These are phyloP conservation scores for Ramaria sp. DNA, from an alignment of 768 basidiomycete genomes.

Conservation along the genomic window DNA sequence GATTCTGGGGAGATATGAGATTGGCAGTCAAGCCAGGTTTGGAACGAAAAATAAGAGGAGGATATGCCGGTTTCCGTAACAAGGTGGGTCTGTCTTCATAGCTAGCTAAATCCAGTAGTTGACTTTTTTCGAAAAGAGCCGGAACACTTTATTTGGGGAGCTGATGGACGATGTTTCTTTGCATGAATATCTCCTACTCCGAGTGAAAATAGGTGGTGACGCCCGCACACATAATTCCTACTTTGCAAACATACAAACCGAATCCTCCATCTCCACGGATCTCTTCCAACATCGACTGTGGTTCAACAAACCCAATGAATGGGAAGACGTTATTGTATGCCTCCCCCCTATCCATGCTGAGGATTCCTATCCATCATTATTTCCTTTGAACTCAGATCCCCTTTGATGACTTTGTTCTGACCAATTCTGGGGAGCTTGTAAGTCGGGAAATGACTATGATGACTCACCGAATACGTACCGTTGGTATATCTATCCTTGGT, in stretches of 20 bases:
- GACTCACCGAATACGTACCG: conserved; percentile 60
- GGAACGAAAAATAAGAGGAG: conserved; percentile 61
- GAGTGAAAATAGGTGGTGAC: conserved; percentile 69
- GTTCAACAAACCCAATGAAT: conserved; percentile 56
- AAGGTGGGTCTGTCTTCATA: conserved; percentile 36
- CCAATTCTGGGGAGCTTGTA: conserved; percentile 62
- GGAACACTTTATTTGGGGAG: conserved; percentile 82
- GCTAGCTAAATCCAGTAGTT: background rate
- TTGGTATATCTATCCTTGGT: conserved; percentile 83
- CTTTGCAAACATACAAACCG: conserved; percentile 89
- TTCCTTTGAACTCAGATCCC: conserved; percentile 50
- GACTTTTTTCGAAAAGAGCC: conserved; percentile 9
- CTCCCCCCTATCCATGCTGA: background rate
- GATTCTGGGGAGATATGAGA: conserved; percentile 76
- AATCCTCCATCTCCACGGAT: conserved; percentile 63
- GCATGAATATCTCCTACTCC: conserved; percentile 73
- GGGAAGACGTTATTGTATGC: conserved; percentile 78
- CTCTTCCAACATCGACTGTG: conserved; percentile 94
- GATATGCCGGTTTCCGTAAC: conserved; percentile 87
- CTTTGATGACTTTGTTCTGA: conserved; percentile 62
- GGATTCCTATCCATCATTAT: conserved; percentile 9
- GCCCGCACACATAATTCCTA: conserved; percentile 73
- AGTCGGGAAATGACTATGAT: conserved; percentile 64
- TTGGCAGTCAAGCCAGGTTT: conserved; percentile 57
- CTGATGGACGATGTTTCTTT: conserved; percentile 73